Conservation (phyloP, 1,284 basidiomycete species). For the Heterobasidion irregulare region DNA sequence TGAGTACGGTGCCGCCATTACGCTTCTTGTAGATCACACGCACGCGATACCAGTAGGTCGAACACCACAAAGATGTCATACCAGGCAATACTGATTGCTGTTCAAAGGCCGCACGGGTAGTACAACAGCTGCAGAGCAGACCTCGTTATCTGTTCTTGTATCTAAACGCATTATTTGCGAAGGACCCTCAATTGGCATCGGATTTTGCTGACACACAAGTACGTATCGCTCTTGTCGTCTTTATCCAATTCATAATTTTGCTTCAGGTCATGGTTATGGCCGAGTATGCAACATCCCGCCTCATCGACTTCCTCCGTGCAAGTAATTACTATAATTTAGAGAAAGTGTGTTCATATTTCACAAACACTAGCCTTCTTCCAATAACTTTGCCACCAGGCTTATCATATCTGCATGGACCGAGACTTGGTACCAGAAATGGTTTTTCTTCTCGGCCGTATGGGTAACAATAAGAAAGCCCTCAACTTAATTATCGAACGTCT, state of each 20-base stretch:
- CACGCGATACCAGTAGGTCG: slow-evolving; percentile 82
- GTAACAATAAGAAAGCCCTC: slow-evolving; percentile 92
- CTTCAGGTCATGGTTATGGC: slow-evolving; percentile 83
- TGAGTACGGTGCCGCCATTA: slow-evolving; percentile 65
- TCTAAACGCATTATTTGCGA: slow-evolving; percentile 84
- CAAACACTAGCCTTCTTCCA: neutral
- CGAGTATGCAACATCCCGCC: slow-evolving; percentile 68
- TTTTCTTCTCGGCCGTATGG: slow-evolving; percentile 94
- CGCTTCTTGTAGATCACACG: slow-evolving; percentile 87
- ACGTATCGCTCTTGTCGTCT: slow-evolving; percentile 6
- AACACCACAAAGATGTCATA: slow-evolving; percentile 17
- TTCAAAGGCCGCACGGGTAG: slow-evolving; percentile 73
- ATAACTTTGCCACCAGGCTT: slow-evolving; percentile 52
- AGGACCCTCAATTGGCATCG: slow-evolving; percentile 76
- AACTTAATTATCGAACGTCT: slow-evolving; percentile 94
- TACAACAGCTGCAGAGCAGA: slow-evolving; percentile 75
- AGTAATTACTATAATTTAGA: slow-evolving; percentile 93
- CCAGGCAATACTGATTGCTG: neutral
- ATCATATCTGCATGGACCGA: slow-evolving; percentile 74
- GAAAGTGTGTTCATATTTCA: slow-evolving; percentile 34
- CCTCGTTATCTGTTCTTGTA: slow-evolving; percentile 89
- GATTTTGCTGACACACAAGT: slow-evolving; percentile 85
- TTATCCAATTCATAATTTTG: neutral
- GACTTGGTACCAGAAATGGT: slow-evolving; percentile 97
- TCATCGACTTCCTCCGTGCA: slow-evolving; percentile 89